Evolutionary conservation across 306 rosid species (phyloP).

Genomic region (Alnus rubra): DNA sequence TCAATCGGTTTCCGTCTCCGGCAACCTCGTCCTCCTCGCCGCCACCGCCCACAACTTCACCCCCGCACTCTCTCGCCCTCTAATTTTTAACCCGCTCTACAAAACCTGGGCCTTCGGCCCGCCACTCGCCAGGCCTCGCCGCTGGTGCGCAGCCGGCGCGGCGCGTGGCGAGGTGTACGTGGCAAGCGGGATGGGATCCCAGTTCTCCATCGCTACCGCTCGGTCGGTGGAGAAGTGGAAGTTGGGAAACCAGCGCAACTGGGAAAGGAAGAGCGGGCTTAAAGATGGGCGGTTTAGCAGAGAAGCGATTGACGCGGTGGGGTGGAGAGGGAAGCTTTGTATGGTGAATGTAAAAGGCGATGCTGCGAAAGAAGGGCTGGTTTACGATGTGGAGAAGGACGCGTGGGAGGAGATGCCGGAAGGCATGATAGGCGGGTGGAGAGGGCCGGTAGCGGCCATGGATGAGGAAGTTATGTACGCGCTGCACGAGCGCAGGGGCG

Average conservation of each 20-base stretch:
- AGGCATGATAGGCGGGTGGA: slow-evolving; percentile 82
- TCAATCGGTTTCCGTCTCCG: slow-evolving; percentile 58
- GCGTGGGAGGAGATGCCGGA: slow-evolving; percentile 71
- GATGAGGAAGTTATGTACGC: slow-evolving; percentile 67
- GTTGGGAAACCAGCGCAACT: not conserved
- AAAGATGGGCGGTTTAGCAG: slow-evolving; percentile 65
- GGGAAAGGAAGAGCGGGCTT: slow-evolving; percentile 42
- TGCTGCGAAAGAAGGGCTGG: slow-evolving; percentile 56
- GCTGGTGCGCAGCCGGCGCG: slow-evolving; percentile 79
- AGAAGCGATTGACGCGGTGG: slow-evolving; percentile 82
- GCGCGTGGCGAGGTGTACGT: slow-evolving; percentile 40
- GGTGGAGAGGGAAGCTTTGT: slow-evolving; percentile 76
- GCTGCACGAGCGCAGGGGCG: slow-evolving; percentile 62
- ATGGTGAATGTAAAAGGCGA: slow-evolving; percentile 79
- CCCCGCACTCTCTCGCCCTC: slow-evolving; percentile 67
- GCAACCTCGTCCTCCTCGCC: slow-evolving; percentile 64
- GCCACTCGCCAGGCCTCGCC: slow-evolving; percentile 48
- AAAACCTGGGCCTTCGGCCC: slow-evolving; percentile 55
- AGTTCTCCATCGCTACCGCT: slow-evolving; percentile 57
- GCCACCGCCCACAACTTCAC: slow-evolving; percentile 57
- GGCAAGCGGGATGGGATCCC: slow-evolving; percentile 78
- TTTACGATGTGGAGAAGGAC: slow-evolving; percentile 56
- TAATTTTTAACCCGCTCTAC: slow-evolving; percentile 53
- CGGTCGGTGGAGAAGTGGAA: slow-evolving; percentile 59
- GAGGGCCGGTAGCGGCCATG: slow-evolving; percentile 92